A percentile compares a stretch with the other conserved stretches of the same genome.
Conservation (phyloP, 805 yeast genomes). For the Yamadazyma phyllophila region DNA sequence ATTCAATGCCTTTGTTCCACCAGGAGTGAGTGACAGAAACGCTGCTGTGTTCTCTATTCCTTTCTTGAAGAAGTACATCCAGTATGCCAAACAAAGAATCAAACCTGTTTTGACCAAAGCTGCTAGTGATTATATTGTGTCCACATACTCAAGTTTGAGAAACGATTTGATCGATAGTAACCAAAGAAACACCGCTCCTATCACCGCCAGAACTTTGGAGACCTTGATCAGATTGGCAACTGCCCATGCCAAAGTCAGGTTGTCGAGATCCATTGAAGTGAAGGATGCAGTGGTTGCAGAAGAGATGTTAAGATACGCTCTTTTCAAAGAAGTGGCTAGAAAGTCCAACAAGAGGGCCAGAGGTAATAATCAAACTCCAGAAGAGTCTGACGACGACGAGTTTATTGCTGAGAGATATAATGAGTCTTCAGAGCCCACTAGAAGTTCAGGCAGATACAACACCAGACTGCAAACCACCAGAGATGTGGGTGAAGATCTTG, state of each 20-base stretch:
- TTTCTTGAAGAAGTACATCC: slow-evolving; percentile 87
- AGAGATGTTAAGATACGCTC: slow-evolving; percentile 76
- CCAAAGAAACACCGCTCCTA: slow-evolving; percentile 82
- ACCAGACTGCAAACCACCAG: slow-evolving; percentile 11
- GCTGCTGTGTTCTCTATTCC: slow-evolving; percentile 60
- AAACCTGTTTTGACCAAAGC: slow-evolving; percentile 74
- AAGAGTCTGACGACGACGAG: slow-evolving; percentile 35
- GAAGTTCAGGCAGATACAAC: slow-evolving; percentile 9
- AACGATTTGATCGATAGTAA: slow-evolving; percentile 63
- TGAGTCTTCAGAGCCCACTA: slow-evolving; percentile 19
- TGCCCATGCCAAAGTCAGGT: slow-evolving; percentile 95
- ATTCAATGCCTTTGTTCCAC: slow-evolving; percentile 76
- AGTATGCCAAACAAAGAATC: slow-evolving; percentile 87
- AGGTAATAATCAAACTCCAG: slow-evolving; percentile 27
- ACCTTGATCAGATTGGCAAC: slow-evolving; percentile 92
- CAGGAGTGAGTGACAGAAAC: slow-evolving; percentile 54
- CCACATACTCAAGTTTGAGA: slow-evolving; percentile 75
- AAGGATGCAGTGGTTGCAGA: slow-evolving; percentile 87
- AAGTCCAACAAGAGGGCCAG: slow-evolving; percentile 34
- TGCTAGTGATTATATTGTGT: slow-evolving; percentile 80
- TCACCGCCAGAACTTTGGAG: slow-evolving; percentile 97
- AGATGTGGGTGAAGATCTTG: slow-evolving; percentile 26
- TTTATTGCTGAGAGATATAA: slow-evolving; percentile 17
- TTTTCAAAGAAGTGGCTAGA: slow-evolving; percentile 69
- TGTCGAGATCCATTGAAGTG: slow-evolving; percentile 69